Conservation (phyloP, 2,329 filamentous ascomycete species). For the Plenodomus lindquistii region DNA sequence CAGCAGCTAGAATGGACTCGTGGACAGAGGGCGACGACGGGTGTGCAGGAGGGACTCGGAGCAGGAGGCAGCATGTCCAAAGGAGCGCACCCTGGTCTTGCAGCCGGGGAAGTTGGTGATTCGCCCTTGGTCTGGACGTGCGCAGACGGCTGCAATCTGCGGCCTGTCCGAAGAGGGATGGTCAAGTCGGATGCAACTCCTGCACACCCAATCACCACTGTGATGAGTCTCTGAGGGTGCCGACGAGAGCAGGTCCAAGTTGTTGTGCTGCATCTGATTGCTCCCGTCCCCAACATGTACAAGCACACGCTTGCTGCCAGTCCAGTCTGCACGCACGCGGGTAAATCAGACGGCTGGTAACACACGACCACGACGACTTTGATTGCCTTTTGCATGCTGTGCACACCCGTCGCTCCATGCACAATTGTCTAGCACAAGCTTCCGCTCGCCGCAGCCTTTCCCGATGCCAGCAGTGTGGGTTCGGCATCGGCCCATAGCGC, state of each 20-base stretch:
- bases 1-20: slow-evolving; percentile 22
- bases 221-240: not conserved
- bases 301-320: not conserved
- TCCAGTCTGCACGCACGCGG: not conserved
- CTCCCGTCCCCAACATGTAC: not conserved
- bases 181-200: slow-evolving; percentile 5
- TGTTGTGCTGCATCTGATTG: no score
- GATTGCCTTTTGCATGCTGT: slow-evolving; percentile 10
- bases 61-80: slow-evolving; percentile 13
- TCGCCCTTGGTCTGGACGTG: slow-evolving; percentile 28
- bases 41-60: slow-evolving; percentile 21
- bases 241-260: no score
- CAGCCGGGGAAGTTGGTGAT: slow-evolving; percentile 23
- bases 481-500: slow-evolving; percentile 7
- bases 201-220: not conserved
- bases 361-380: slow-evolving; percentile 6
- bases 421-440: slow-evolving; percentile 19
- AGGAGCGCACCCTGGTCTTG: slow-evolving; percentile 13
- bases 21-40: slow-evolving; percentile 23
- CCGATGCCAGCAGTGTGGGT: slow-evolving; percentile 2
- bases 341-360: not conserved
- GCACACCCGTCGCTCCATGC: slow-evolving; percentile 15
- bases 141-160: slow-evolving; percentile 21
- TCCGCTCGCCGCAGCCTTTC: slow-evolving; percentile 19
- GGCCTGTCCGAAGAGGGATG: slow-evolving; percentile 12